Percentiles rank a stretch among this genome's conserved stretches.
Evolutionary conservation across 73 alveolate genomes (phyloP).

Genomic region (Durusdinium trenchii): DNA sequence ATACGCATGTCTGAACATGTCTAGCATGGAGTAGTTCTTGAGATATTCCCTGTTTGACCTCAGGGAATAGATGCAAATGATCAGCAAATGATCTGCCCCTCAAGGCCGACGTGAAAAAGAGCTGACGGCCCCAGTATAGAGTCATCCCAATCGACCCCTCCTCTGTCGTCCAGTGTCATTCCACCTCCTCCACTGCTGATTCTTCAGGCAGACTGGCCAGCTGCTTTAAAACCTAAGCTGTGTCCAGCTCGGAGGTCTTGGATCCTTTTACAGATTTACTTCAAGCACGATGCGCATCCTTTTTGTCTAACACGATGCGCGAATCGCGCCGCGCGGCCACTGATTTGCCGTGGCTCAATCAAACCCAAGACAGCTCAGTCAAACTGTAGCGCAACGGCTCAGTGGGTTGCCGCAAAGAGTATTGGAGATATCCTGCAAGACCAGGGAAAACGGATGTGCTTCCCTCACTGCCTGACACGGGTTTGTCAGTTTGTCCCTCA

Average conservation of each 20-base stretch:
- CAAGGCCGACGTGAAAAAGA: not conserved
- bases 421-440: not conserved
- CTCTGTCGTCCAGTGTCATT: no score
- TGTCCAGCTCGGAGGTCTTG: not conserved
- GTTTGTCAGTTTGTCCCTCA: not conserved
- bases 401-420: not conserved
- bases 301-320: not conserved
- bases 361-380: not conserved
- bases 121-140: not conserved
- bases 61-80: no score
- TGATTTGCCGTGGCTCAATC: not conserved
- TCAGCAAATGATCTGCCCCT: not conserved
- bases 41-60: no score
- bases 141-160: no score
- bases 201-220: conserved; percentile 50
- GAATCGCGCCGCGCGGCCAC: not conserved
- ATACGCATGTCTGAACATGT: no score
- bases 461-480: no score
- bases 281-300: not conserved
- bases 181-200: not conserved
- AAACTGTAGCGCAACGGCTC: conserved; percentile 17
- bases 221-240: not conserved
- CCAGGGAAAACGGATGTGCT: not conserved
- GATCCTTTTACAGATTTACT: not conserved
- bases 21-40: no score